Evolutionary conservation across 1,284 basidiomycete genomes (phyloP), one percentile per base, ranked within the genome.

Genomic region (Ustilago lituana): DNA sequence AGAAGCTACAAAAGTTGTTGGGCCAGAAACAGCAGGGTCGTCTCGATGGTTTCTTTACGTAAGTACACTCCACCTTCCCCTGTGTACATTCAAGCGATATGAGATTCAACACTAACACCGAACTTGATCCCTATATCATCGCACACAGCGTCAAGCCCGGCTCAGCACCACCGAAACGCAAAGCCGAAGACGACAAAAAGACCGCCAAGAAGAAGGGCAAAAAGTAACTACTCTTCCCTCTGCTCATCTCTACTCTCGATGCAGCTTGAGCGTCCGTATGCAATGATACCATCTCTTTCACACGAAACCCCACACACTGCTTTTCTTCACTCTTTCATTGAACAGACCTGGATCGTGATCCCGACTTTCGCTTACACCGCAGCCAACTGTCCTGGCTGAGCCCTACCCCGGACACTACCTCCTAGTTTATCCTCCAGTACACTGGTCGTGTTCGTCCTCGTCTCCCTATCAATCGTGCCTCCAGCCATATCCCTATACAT

Each of bases 11-110:
- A 43, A 95, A 93, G 78, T 91, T 89, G 82, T 85, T 98, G 43
- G 90, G 88, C 48, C 88, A 90, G 36, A 98, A 98, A 81, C 95
- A 98, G 77, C 96, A 98, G 84, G 94, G 95, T 8, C 89, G 95
- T 10, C 85, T 98, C 8, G 96, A 98, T 76, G 92, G 93, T 0
- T 98, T 98, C 84, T 98, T 98, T 46, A 76, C 67, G 69, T 70
- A 54, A 31, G 71, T 65, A 33, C 12, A 29, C 27, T 12, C 6
- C 27, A n/a, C n/a, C n/a, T n/a, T n/a, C n/a, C n/a, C n/a, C n/a
- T n/a, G n/a, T n/a, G n/a, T n/a, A n/a, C n/a, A n/a, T n/a, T n/a
- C n/a, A n/a, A n/a, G n/a, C n/a, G n/a, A n/a, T n/a, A n/a, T n/a
- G n/a, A n/a, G n/a, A n/a, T n/a, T n/a, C n/a, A n/a, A n/a, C n/a